Conservation (phyloP, 2,329 filamentous ascomycete genomes). For the Aureobasidium sp. region DNA sequence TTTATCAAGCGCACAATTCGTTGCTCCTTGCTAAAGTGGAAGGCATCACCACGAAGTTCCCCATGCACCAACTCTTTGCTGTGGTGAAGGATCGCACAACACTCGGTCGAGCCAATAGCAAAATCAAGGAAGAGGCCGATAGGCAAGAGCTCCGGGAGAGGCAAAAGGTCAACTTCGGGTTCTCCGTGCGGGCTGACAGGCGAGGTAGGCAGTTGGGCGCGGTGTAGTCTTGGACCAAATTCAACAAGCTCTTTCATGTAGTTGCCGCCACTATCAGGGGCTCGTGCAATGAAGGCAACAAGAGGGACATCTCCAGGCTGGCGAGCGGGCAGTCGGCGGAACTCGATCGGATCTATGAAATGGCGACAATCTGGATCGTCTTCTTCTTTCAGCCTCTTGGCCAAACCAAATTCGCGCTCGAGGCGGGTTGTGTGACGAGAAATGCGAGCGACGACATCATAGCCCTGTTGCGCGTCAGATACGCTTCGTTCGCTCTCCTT, state of each 20-base stretch:
- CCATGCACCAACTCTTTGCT: slow-evolving; percentile 80
- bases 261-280: slow-evolving; percentile 60
- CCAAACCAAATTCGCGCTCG: slow-evolving; percentile 80
- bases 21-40: slow-evolving; percentile 71
- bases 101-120: slow-evolving; percentile 79
- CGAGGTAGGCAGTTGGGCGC: slow-evolving; percentile 18
- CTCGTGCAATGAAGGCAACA: slow-evolving; percentile 73
- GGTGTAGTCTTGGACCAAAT: slow-evolving; percentile 59
- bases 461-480: slow-evolving; percentile 3
- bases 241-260: slow-evolving; percentile 64
- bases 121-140: slow-evolving; percentile 80
- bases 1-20: slow-evolving; percentile 71
- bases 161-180: background rate
- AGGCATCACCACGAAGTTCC: slow-evolving; percentile 83
- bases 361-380: slow-evolving; percentile 56
- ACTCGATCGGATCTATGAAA: slow-evolving; percentile 73
- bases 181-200: background rate
- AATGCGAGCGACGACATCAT: slow-evolving; percentile 68
- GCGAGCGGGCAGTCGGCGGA: slow-evolving; percentile 62
- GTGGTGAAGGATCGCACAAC: slow-evolving; percentile 85
- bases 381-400: slow-evolving; percentile 44
- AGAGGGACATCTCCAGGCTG: slow-evolving; percentile 64
- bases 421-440: slow-evolving; percentile 77
- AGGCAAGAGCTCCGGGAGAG: slow-evolving; percentile 31
- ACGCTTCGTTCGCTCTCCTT: slow-evolving; percentile 3